Evolutionary conservation across 805 yeast species (phyloP).

Genomic region (Candida ficus): DNA sequence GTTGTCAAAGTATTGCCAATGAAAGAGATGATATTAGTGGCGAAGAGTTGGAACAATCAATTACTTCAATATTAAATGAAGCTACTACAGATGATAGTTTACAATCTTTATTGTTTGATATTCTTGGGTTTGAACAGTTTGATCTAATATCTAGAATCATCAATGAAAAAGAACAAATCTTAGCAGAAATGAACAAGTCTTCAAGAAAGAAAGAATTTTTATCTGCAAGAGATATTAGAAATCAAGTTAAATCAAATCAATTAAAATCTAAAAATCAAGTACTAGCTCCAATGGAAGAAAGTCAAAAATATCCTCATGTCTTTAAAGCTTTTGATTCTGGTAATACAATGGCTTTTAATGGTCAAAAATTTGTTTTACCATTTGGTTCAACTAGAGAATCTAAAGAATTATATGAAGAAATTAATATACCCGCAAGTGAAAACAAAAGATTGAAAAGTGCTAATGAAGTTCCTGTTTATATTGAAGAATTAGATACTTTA

Average conservation of each 20-base stretch:
- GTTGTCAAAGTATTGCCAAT: slow-evolving; percentile 28
- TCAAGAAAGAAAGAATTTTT: slow-evolving; percentile 31
- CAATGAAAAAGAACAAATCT: slow-evolving; percentile 35
- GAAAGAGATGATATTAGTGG: slow-evolving; percentile 31
- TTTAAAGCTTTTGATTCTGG: slow-evolving; percentile 66
- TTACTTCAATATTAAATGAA: slow-evolving; percentile 28
- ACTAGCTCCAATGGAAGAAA: slow-evolving; percentile 40
- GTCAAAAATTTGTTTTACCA: slow-evolving; percentile 77
- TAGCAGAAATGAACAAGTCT: slow-evolving; percentile 20
- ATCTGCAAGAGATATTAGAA: slow-evolving; percentile 50
- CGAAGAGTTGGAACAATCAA: slow-evolving; percentile 28
- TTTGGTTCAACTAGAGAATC: slow-evolving; percentile 68
- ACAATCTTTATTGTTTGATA: slow-evolving; percentile 71
- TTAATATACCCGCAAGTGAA: slow-evolving; percentile 73
- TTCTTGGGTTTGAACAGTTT: slow-evolving; percentile 81
- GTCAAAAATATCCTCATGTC: slow-evolving; percentile 78
- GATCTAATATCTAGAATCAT: slow-evolving; percentile 68
- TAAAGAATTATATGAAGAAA: slow-evolving; percentile 67
- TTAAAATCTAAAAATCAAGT: slow-evolving; percentile 43
- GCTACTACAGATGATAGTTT: slow-evolving; percentile 49
- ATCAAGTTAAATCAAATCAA: slow-evolving; percentile 46
- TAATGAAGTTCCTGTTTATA: slow-evolving; percentile 44
- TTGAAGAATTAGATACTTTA: slow-evolving; percentile 63
- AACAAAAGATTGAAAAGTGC: slow-evolving; percentile 34
- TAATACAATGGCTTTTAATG: slow-evolving; percentile 68